Base-by-base conservation (phyloP, 257 asterid species). In the Primulina huaijiensis region DNA sequence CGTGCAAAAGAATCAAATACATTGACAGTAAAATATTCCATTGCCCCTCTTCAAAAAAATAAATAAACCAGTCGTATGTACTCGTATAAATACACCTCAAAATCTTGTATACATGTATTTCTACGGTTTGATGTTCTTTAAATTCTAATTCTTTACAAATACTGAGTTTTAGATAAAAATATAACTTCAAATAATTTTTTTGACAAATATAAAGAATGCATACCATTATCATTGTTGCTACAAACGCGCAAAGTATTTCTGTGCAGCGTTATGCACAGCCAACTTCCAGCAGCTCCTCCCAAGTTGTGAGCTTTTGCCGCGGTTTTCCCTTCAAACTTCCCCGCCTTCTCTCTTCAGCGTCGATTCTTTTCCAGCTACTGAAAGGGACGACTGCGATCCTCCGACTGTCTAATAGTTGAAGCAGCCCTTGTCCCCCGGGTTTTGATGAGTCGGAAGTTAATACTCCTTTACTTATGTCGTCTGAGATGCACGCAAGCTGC, bases 401-500 rank as follows among this genome's bases (percentile, higher is more conserved):
- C 78, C 88, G 78, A 57, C 83, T 64, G 60, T 83, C 85, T 19
- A 92, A 73, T 68, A 87, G 75, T 37, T 87, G 83, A 55, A 79
- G 58, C 10, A 92, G 90, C 31, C 94, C 96, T 64, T 78, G 79
- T 72, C 87, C 82, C 38, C 97, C 97, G 2, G 89, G 88, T 82
- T 88, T 88, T 43, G 76, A 14, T 23, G 93, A 72, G 46, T 65
- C 57, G 21, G 88, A 82, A 8, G 60, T 58, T 61, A 90, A 55
- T 8, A 77, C 76, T 70, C 91, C 92, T 60, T 73, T 82, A 31
- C 61, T 62, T 25, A 87, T 76, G 81, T 94, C 99, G 58, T 89
- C 96, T 14, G 80, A 78, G 75, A 93, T 83, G 81, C 87, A 81
- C 6, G 90, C 82, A 9, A 90, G 82, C 98, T 93, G 89, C 72